Evolutionary conservation across 2,329 filamentous ascomycete genomes (phyloP).

Genomic region (Rutstroemia sydowiana): DNA sequence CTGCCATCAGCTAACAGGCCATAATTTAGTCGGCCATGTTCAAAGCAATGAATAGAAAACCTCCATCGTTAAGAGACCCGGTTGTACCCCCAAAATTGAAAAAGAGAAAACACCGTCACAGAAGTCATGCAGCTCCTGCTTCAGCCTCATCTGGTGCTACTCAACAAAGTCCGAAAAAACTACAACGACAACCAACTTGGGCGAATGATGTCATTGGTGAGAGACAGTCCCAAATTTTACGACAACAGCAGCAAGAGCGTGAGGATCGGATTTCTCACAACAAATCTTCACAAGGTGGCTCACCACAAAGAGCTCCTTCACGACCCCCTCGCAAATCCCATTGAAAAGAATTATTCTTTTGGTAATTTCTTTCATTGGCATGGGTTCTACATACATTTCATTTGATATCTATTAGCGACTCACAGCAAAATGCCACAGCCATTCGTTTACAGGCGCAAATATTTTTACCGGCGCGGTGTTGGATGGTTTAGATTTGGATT

Average conservation of each 20-base stretch:
- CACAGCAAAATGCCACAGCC: too few species aligned
- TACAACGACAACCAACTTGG: not conserved
- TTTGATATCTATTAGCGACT: too few species aligned
- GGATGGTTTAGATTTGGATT: not conserved
- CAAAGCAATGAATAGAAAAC: constrained; percentile 3
- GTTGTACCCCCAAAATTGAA: not conserved
- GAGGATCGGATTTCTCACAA: not conserved
- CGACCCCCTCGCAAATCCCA: not conserved
- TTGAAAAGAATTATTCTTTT: not conserved
- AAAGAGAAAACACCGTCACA: too few species aligned
- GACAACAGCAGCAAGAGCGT: not conserved
- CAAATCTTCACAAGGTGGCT: not conserved
- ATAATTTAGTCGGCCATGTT: constrained; percentile 2
- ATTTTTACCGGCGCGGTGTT: not conserved
- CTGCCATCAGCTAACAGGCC: constrained; percentile 5
- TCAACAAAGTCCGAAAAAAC: not conserved
- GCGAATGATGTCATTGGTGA: not conserved
- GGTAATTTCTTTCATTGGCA: not conserved
- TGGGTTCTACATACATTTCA: not conserved
- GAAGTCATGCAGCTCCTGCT: not conserved
- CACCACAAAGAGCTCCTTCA: not conserved
- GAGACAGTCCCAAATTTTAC: not conserved
- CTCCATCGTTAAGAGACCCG: constrained; percentile 3
- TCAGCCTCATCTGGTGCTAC: not conserved
- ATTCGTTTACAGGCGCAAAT: too few species aligned